Percentiles rank a stretch among this genome's conserved stretches.
phyloP scores from a whole-genome alignment of 495 filamentous ascomycete genomes.

The Penicillium verhagenii region DNA sequence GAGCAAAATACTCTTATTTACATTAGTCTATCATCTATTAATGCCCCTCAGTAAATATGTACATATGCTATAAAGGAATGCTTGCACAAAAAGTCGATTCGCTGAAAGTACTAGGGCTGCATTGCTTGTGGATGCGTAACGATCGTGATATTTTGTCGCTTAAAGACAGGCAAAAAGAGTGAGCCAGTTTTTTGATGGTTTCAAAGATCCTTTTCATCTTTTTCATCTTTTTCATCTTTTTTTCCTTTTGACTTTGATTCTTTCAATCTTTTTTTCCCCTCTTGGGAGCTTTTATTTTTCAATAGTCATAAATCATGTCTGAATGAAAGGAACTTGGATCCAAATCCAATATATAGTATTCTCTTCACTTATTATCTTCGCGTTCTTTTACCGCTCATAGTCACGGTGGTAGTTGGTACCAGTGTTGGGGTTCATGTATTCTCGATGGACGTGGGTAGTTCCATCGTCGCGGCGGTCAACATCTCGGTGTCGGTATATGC shows the following conservation, averaged over 20 bases:
- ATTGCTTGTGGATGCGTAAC: not conserved
- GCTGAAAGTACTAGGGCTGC: not conserved
- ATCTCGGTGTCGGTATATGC: slow-evolving; percentile 35
- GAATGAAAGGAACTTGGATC: not conserved
- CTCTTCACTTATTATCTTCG: not conserved
- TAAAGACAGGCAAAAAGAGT: not conserved
- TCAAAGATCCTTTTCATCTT: not conserved
- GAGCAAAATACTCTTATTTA: too few species aligned
- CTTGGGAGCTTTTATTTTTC: not conserved
- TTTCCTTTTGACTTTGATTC: not conserved
- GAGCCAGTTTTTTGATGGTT: not conserved
- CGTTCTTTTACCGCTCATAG: slow-evolving; percentile 23
- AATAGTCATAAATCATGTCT: slow-evolving; percentile 1
- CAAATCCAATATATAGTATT: slow-evolving; percentile 2
- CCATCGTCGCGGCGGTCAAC: slow-evolving; percentile 37
- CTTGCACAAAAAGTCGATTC: not conserved
- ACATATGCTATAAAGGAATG: too few species aligned
- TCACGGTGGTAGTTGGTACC: slow-evolving; percentile 37
- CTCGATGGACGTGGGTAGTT: slow-evolving; percentile 32
- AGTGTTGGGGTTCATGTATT: slow-evolving; percentile 41
- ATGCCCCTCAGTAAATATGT: too few species aligned
- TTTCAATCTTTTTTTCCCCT: not conserved
- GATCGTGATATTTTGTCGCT: not conserved
- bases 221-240: slow-evolving; percentile 4
- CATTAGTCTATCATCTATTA: not conserved